Evolutionary conservation across 352 stramenopile genomes (phyloP), one percentile per base, ranked within the genome.

Genomic region (Pythium volutum): DNA sequence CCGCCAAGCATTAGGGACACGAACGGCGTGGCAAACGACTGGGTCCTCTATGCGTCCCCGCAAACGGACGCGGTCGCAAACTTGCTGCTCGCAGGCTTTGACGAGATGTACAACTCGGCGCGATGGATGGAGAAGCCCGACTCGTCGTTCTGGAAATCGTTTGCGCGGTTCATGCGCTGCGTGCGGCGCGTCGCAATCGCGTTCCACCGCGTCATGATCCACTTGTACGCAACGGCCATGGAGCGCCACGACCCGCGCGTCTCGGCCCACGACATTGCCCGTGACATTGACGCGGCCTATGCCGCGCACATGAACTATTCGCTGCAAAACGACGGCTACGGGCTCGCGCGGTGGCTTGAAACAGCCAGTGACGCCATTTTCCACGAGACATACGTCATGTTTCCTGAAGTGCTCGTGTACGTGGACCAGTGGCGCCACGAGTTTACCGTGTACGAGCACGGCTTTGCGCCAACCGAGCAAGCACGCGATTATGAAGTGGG

Each of bases 331-430:
- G 34, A 61, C 3, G 36, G 27, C 27, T 71, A 64, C 22, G 51
- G 64, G 16, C 64, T 71, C 26, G 48, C 57, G 15, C 39, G 22
- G 7, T 48, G 42, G 50, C 39, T 69, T 25, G 27, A 42, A 23
- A 55, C 12, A 0, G 43, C 63, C 7, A 31, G 41, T 4, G 63
- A 65, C 34, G 52, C 57, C 16, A 56, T 71, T 15, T 23, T 73
- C 2, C 66, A 64, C 20, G 73, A 87, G 39, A 78, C 67, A 8
- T 81, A 76, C 20, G 50, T 65, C 27, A 77, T 64, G 59, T 77
- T 71, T 16, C 77, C 77, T 0, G 77, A 87, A 39, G 51, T 82
- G 16, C 46, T 87, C 1, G 67, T 76, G 14, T 81, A 72, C 45
- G 46, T 82, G 0, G 69, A 84, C 34, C 54, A 73, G 14, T 84